These are phyloP conservation scores for sweet orange (Citrus sinensis) DNA, from an alignment of 345 rosid species.

Conservation along the genomic window DVS_A1.0 CM039161.1:22659501-22660000, in stretches of 20 bases:
- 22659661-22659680: slow-evolving; percentile 37
- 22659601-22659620: slow-evolving; percentile 51
- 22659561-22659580: slow-evolving; percentile 20
- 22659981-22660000: slow-evolving; percentile 94
- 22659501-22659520: slow-evolving; percentile 84
- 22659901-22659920: neutral
- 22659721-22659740: slow-evolving; percentile 61
- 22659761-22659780: neutral
- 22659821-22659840: neutral
- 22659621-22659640: slow-evolving; percentile 52
- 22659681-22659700: slow-evolving; percentile 72
- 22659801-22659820: neutral
- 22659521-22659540: slow-evolving; percentile 61
- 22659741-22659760: neutral
- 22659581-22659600: slow-evolving; percentile 24
- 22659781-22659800: neutral
- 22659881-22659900: neutral
- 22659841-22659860: neutral
- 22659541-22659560: slow-evolving; percentile 50
- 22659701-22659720: slow-evolving; percentile 79
- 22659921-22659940: neutral
- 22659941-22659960: slow-evolving; percentile 26
- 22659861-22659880: neutral
- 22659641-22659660: slow-evolving; percentile 49
- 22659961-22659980: slow-evolving; percentile 94